Percentiles rank a stretch among this genome's conserved stretches.
These are phyloP conservation scores for Cyathus striatus DNA, from an alignment of 768 basidiomycete genomes.

Conservation along the genomic window DNA sequence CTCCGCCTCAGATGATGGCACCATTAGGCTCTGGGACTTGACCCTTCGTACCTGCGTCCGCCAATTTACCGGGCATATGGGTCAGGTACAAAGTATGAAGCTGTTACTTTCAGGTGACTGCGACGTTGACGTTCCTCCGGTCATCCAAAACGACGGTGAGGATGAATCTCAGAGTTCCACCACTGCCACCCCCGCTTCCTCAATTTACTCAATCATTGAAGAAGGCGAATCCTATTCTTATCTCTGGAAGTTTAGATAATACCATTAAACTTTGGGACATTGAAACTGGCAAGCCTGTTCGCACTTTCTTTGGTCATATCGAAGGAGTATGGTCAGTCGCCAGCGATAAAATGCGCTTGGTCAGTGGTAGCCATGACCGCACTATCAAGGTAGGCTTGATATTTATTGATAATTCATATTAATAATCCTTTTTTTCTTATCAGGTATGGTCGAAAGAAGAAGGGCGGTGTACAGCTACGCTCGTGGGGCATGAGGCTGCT, in stretches of 20 bases:
- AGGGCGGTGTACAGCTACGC: constrained; percentile 79
- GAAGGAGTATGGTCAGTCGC: constrained; percentile 98
- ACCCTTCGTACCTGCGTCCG: constrained; percentile 73
- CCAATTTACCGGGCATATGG: constrained; percentile 85
- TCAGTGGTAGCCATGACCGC: constrained; percentile 91
- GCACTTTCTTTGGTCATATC: constrained; percentile 94
- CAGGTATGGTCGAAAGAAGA: constrained; percentile 95
- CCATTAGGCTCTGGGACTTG: constrained; percentile 94
- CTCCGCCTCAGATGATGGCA: constrained; percentile 93
- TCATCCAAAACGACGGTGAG: not conserved
- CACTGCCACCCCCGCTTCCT: not conserved
- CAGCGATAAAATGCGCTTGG: constrained; percentile 85
- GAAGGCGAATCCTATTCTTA: constrained; percentile 64
- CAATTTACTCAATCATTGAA: not conserved
- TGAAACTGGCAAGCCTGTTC: constrained; percentile 68
- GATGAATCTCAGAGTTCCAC: not conserved
- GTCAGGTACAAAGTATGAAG: constrained; percentile 90
- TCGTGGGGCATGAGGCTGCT: constrained; percentile 92
- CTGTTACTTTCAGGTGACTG: constrained; percentile 66
- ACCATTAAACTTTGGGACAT: constrained; percentile 97
- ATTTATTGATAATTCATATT: constrained; percentile 3
- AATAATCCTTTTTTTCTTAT: constrained; percentile 5
- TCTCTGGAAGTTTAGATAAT: constrained; percentile 91
- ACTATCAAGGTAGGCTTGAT: constrained; percentile 81
- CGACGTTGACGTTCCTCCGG: constrained; percentile 20